Conservation (phyloP, 2,329 filamentous ascomycete species). For the Colletotrichum karsti region DNA sequence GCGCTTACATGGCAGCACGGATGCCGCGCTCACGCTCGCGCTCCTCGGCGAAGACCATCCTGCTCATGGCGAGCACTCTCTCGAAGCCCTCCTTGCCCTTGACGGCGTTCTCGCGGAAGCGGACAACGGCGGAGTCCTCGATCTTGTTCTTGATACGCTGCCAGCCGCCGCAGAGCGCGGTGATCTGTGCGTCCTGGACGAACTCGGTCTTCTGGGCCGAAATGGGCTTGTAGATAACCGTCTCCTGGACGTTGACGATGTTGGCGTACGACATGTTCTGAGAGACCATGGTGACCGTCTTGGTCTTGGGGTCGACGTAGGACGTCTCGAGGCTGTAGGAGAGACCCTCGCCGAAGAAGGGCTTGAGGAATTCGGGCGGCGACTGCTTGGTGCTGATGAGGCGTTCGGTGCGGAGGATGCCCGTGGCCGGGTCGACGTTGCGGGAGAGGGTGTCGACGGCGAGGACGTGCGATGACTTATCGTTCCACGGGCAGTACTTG, state of each 20-base stretch:
- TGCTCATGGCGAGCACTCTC: slow-evolving; percentile 90
- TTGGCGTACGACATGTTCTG: slow-evolving; percentile 95
- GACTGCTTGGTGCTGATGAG: slow-evolving; percentile 70
- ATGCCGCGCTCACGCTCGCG: slow-evolving; percentile 64
- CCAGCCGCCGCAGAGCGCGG: slow-evolving; percentile 94
- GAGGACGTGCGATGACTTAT: slow-evolving; percentile 96
- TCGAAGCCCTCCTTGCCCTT: slow-evolving; percentile 96
- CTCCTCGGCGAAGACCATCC: slow-evolving; percentile 91
- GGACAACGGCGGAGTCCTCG: slow-evolving; percentile 87
- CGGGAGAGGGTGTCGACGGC: slow-evolving; percentile 93
- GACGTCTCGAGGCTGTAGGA: slow-evolving; percentile 90
- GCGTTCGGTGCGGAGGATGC: slow-evolving; percentile 69
- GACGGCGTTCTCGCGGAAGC: slow-evolving; percentile 90
- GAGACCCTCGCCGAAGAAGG: slow-evolving; percentile 82
- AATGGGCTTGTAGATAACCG: slow-evolving; percentile 82
- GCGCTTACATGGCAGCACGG: slow-evolving; percentile 24
- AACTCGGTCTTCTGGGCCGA: slow-evolving; percentile 76
- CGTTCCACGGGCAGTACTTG: slow-evolving; percentile 99
- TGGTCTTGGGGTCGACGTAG: slow-evolving; percentile 84
- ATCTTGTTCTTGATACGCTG: slow-evolving; percentile 96
- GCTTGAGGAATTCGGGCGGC: slow-evolving; percentile 82
- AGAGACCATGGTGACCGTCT: slow-evolving; percentile 96
- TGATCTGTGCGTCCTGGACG: slow-evolving; percentile 89
- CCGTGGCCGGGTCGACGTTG: slow-evolving; percentile 61
- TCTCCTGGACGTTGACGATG: slow-evolving; percentile 90